phyloP scores from a whole-genome alignment of 768 basidiomycete genomes.

The Termitomyces sp. region DNA sequence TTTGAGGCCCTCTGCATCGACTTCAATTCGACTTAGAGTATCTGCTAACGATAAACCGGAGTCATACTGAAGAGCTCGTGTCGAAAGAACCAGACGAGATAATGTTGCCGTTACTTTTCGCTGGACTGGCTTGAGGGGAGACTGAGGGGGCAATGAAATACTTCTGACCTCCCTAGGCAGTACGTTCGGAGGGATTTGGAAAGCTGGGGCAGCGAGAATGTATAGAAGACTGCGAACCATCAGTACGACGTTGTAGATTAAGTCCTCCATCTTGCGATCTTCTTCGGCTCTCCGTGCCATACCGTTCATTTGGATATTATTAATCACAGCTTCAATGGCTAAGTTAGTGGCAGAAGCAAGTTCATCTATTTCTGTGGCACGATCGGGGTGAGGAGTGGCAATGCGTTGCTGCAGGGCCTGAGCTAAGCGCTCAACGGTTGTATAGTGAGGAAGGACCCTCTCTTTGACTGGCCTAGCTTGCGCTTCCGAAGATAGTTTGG shows the following conservation, averaged over 20 bases:
- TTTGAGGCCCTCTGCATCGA: constrained; percentile 72
- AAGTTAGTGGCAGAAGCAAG: constrained; percentile 52
- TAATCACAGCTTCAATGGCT: constrained; percentile 58
- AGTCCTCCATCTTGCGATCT: constrained; percentile 51
- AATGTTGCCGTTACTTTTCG: constrained; percentile 85
- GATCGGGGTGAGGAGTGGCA: constrained; percentile 49
- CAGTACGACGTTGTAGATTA: constrained; percentile 59
- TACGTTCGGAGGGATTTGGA: constrained; percentile 53
- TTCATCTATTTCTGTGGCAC: constrained; percentile 37
- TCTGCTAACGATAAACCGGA: constrained; percentile 57
- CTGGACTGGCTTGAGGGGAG: constrained; percentile 72
- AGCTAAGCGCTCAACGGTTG: constrained; percentile 64
- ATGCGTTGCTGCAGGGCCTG: constrained; percentile 57
- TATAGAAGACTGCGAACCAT: constrained; percentile 78
- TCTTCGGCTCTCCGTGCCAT: constrained; percentile 45
- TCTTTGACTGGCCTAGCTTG: constrained; percentile 13
- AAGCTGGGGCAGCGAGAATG: constrained; percentile 50
- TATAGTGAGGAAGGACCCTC: constrained; percentile 38
- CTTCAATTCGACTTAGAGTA: constrained; percentile 64
- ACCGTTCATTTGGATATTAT: constrained; percentile 46
- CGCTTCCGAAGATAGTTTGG: constrained; percentile 2
- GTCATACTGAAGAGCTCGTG: constrained; percentile 85
- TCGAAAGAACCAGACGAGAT: constrained; percentile 83
- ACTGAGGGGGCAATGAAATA: constrained; percentile 38
- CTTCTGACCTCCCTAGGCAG: constrained; percentile 46